Evolutionary conservation across 768 basidiomycete species (phyloP).

Genomic region (Boletus sensibilis): DNA sequence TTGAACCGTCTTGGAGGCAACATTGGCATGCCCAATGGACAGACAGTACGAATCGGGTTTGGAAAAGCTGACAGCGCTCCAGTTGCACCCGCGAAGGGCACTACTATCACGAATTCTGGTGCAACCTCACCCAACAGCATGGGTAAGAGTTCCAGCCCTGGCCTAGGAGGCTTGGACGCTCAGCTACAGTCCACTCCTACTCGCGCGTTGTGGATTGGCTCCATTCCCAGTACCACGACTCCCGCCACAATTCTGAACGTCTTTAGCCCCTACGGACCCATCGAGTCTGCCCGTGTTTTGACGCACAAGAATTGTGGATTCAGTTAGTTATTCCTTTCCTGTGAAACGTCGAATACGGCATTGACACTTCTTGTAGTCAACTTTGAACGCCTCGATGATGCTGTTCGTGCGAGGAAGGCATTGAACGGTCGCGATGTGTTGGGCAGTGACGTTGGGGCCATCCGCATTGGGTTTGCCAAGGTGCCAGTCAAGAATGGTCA

Average conservation of each 20-base stretch:
- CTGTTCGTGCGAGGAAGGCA: conserved; percentile 91
- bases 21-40: conserved; percentile 92
- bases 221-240: conserved; percentile 92
- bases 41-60: conserved; percentile 96
- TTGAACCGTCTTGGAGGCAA: conserved; percentile 92
- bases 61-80: conserved; percentile 98
- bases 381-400: conserved; percentile 96
- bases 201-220: conserved; percentile 95
- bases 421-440: conserved; percentile 95
- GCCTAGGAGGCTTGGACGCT: conserved; percentile 71
- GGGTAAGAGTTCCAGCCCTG: conserved; percentile 52
- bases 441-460: conserved; percentile 94
- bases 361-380: conserved; percentile 58
- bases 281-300: conserved; percentile 93
- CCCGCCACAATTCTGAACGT: conserved; percentile 93
- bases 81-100: conserved; percentile 81
- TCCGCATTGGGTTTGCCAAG: conserved; percentile 95
- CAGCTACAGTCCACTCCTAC: conserved; percentile 91
- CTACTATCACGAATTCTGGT: conserved; percentile 57
- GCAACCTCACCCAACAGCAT: conserved; percentile 60
- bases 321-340: conserved; percentile 46
- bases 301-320: conserved; percentile 98
- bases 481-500: conserved; percentile 89
- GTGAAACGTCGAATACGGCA: not conserved
- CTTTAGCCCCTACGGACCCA: conserved; percentile 96